These are phyloP conservation scores for Pestalotiopsis sp. DNA, from an alignment of 2,329 filamentous ascomycete species.

Conservation along the genomic window DNA sequence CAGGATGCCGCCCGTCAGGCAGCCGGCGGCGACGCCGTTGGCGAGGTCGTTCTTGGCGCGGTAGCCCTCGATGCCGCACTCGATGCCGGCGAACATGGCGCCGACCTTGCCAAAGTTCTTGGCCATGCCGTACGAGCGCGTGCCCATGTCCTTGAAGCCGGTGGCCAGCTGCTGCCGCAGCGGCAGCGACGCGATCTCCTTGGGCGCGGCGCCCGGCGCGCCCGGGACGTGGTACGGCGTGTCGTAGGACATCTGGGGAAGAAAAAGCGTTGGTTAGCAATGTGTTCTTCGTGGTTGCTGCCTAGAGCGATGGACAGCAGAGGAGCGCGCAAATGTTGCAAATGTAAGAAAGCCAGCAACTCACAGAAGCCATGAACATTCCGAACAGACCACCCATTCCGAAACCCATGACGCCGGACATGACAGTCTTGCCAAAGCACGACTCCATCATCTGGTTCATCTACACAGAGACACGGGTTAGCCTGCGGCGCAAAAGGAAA, in stretches of 20 bases:
- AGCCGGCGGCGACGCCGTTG: conserved; percentile 87
- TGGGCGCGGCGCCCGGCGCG: conserved; percentile 33
- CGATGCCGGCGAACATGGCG: conserved; percentile 86
- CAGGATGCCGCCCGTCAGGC: conserved; percentile 86
- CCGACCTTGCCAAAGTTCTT: conserved; percentile 97
- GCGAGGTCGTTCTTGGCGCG: conserved; percentile 91
- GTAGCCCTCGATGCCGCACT: conserved; percentile 92
- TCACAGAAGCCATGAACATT: conserved; percentile 95
- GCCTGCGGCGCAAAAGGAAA: not conserved
- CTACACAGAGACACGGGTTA: conserved; percentile 42
- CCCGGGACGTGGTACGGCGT: conserved; percentile 70
- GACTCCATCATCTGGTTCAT: conserved; percentile 89
- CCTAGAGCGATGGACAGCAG: not conserved
- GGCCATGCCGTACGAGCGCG: conserved; percentile 77
- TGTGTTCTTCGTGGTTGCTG: not conserved
- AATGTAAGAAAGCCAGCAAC: conserved; percentile 32
- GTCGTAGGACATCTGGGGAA: conserved; percentile 99
- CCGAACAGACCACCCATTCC: conserved; percentile 93
- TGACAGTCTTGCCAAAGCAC: conserved; percentile 83
- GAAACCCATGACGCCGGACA: conserved; percentile 93
- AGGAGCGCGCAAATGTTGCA: not conserved
- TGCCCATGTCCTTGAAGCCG: conserved; percentile 95
- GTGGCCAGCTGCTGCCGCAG: conserved; percentile 79
- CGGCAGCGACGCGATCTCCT: conserved; percentile 65
- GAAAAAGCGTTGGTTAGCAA: conserved; percentile 6